phyloP scores from a whole-genome alignment of 75 land plant species.

The Picea glauca region DNA sequence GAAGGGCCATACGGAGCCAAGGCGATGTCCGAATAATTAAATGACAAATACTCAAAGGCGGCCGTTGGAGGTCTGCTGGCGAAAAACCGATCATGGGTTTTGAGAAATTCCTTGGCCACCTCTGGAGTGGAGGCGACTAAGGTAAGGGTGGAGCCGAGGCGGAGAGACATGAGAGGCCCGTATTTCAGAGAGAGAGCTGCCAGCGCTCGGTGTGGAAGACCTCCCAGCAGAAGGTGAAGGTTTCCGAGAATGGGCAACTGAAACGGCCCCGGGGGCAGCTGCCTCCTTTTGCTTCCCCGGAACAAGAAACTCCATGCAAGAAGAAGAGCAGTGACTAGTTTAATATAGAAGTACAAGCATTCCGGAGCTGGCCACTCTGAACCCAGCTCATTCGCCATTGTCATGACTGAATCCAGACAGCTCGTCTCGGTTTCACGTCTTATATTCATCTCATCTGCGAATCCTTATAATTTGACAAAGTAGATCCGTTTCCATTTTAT shows the following conservation, averaged over 20 bases:
- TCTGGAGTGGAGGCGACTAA: neutral
- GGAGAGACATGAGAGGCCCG: neutral
- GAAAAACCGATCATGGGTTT: slow-evolving; percentile 6
- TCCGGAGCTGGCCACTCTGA: neutral
- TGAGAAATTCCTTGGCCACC: slow-evolving; percentile 5
- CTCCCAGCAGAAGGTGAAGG: neutral
- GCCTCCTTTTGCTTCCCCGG: neutral
- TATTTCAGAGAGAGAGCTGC: neutral
- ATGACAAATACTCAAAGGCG: neutral
- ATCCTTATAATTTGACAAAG: too few species aligned
- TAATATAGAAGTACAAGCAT: too few species aligned
- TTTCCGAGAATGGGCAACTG: neutral
- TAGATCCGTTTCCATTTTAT: too few species aligned
- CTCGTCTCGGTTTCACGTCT: too few species aligned
- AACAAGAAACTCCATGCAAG: neutral
- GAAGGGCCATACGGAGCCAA: neutral
- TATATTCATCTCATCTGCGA: too few species aligned
- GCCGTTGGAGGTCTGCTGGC: neutral
- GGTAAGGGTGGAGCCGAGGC: slow-evolving; percentile 1
- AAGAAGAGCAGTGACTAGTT: neutral
- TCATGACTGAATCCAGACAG: neutral
- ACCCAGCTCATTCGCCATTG: neutral
- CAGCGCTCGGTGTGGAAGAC: neutral
- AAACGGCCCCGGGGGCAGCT: neutral
- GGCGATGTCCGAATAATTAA: neutral